These are phyloP conservation scores for Nannizzia gypsea DNA, from an alignment of 2,329 filamentous ascomycete species.

Conservation along the genomic window DNA sequence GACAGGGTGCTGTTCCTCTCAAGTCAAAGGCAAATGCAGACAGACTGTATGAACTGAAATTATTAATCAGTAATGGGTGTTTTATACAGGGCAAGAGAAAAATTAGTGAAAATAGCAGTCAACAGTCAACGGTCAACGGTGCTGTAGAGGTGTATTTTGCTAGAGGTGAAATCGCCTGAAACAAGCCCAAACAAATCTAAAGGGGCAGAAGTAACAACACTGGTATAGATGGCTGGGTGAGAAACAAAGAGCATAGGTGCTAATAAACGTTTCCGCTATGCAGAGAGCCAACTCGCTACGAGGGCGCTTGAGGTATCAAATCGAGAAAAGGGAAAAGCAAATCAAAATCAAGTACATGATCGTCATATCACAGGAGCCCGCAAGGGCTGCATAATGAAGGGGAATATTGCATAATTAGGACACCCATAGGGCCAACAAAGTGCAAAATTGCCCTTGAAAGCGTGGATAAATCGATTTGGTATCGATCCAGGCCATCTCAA, in stretches of 20 bases:
- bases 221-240: background rate
- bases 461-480: background rate
- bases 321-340: background rate
- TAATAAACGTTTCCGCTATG: slow-evolving; percentile 5
- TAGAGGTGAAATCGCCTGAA: background rate
- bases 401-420: background rate
- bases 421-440: background rate
- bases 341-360: slow-evolving; percentile 1
- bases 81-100: background rate
- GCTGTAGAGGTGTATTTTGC: background rate
- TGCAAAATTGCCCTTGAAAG: background rate
- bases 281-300: background rate
- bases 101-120: background rate
- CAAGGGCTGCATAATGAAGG: background rate
- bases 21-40: background rate
- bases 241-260: background rate
- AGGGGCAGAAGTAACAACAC: background rate
- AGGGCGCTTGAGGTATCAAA: background rate
- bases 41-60: background rate
- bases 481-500: background rate
- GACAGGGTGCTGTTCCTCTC: background rate
- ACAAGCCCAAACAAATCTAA: slow-evolving; percentile 1
- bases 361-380: background rate
- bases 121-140: background rate
- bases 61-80: background rate